Evolutionary conservation across 768 basidiomycete species (phyloP).

Genomic region (Infundibulicybe gibba): DNA sequence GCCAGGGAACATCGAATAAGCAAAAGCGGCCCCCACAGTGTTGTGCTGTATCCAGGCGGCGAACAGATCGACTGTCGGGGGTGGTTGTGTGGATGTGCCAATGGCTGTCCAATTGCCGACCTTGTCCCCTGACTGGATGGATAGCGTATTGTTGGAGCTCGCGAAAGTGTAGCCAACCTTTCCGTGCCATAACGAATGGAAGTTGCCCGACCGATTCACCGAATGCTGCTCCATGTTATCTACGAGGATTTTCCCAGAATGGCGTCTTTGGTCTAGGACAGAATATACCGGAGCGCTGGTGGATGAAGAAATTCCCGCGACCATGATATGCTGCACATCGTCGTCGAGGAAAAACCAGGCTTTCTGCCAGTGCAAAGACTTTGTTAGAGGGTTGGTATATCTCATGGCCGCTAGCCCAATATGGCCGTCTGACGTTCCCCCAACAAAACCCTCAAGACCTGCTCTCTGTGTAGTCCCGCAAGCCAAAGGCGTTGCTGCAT

Average conservation of each 20-base stretch:
- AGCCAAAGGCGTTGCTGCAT: conserved; percentile 47
- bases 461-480: conserved; percentile 38
- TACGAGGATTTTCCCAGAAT: conserved; percentile 37
- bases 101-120: conserved; percentile 60
- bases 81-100: conserved; percentile 59
- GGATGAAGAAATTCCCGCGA: conserved; percentile 45
- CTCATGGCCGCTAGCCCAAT: conserved; percentile 60
- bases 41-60: conserved; percentile 55
- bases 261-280: conserved; percentile 64
- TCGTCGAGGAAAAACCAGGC: conserved; percentile 70
- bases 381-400: conserved; percentile 61
- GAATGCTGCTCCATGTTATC: conserved; percentile 22
- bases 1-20: conserved; percentile 59
- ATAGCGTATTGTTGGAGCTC: conserved; percentile 22
- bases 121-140: conserved; percentile 39
- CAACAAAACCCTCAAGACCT: conserved; percentile 59
- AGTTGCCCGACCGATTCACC: conserved; percentile 7
- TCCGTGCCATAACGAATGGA: conserved; percentile 57
- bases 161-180: conserved; percentile 59
- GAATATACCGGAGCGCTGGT: conserved; percentile 48
- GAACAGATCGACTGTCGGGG: conserved; percentile 58
- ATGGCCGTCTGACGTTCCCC: conserved; percentile 56
- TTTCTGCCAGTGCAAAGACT: conserved; percentile 58
- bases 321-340: conserved; percentile 61
- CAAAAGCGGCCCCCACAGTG: conserved; percentile 27